Conservation (phyloP, 768 basidiomycete species). For the Boletus pseudopeckii region DNA sequence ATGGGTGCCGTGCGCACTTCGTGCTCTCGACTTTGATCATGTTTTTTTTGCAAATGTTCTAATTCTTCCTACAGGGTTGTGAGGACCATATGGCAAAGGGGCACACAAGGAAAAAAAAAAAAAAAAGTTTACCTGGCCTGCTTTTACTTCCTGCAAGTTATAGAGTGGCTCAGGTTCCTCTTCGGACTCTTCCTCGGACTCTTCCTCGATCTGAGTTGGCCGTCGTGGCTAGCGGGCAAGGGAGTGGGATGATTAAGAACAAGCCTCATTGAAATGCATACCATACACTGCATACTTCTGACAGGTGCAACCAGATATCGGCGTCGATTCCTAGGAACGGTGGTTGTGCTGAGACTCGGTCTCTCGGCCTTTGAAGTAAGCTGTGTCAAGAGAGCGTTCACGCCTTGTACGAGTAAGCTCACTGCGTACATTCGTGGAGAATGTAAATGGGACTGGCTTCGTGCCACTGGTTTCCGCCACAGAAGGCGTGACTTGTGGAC, state of each 20-base stretch:
- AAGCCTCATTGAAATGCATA: no score
- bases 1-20: slow-evolving; percentile 43
- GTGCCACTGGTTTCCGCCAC: background rate
- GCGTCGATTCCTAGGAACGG: background rate
- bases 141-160: slow-evolving; percentile 7
- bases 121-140: background rate
- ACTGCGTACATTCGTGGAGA: background rate
- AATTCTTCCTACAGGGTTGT: background rate
- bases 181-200: background rate
- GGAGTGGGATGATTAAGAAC: background rate
- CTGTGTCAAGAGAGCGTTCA: background rate
- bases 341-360: background rate
- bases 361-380: background rate
- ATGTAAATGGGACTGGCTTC: slow-evolving; percentile 3
- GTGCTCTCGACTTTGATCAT: slow-evolving; percentile 19
- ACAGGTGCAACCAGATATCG: background rate
- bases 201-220: background rate
- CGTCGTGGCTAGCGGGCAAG: background rate
- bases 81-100: background rate
- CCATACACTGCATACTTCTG: no score
- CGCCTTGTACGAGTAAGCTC: background rate
- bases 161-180: background rate
- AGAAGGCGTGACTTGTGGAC: slow-evolving; percentile 1
- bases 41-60: slow-evolving; percentile 6
- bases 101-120: background rate